Evolutionary conservation across 75 land plant species (phyloP), one percentile per base, ranked within the genome.

Genomic region (Cryptomeria japonica): DNA sequence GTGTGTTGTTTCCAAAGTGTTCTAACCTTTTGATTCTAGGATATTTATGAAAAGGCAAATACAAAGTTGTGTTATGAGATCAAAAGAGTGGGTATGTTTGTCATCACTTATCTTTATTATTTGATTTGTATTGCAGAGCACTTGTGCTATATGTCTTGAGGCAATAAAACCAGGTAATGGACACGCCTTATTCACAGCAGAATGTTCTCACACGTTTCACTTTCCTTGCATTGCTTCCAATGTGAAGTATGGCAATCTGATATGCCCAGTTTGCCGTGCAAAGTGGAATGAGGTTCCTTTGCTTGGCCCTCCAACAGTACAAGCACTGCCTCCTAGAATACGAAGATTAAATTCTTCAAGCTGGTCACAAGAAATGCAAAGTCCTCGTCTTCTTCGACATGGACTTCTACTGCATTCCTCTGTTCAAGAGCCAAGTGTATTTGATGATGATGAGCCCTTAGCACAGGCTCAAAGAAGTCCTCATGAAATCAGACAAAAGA

Each of bases 171-270:
- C 94, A 12, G 95, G 97, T 5, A 90, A 90, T 76, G 94, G 96
- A 7, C 93, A 91, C 39, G 96, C 95, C 37, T 91, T 97, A 18
- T 96, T 96, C 96, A 96, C 96, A 86, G 94, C 99, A n/a, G 97
- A 97, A 85, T 97, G 99, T 89, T 91, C 94, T 70, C 99, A 97
- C 87, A 80, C 89, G 34, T 97, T 97, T 88, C 99, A 97, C 87
- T 97, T 95, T 87, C 90, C 94, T 12, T 96, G 98, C 92, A 96
- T 96, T 84, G 88, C 98, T 41, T 94, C 98, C 83, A 96, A 93
- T 80, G 95, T 96, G 14, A 93, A 88, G 87, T 95, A 95, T 87
- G 98, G 98, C 49, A 96, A 87, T 77, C 88, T 93, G 25, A 92
- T 92, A 5, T 96, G 98, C 87, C 98, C 98, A 11, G 94, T 96